Evolutionary conservation across 495 filamentous ascomycete species (phyloP), one percentile per base, ranked within the genome.

Genomic region (Durotheca rogersii): DNA sequence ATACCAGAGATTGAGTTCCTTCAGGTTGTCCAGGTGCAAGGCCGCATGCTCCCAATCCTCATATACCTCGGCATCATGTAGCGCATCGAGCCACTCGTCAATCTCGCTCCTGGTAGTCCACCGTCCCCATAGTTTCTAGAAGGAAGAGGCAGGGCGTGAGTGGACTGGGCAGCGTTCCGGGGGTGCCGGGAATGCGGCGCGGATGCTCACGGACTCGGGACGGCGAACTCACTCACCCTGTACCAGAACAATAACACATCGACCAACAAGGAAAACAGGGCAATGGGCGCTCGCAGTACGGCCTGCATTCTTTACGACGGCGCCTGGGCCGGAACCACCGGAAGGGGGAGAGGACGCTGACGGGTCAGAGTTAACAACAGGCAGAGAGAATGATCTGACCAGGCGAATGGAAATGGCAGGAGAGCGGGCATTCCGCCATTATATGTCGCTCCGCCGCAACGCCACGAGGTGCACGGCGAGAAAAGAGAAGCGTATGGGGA

Each of bases 41-140:
- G 90, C 89, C 2, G 83, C 81, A 39, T 82, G 81, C 66, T 91
- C 85, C 89, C 90, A 96, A 58, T 91, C 84, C 56, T 91, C 88
- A 47, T 82, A 96, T 4, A 74, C 72, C 43, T 76, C 71, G 2
- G 91, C 87, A 36, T 79, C 77, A 35, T 70, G 73, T 14, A 95
- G 72, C 11, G 67, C 63, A 31, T 82, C 75, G 31, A 82, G 70
- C 64, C 82, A 76, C 21, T 74, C 58, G 31, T 84, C 73, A 10
- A 73, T 67, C 4, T 75, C 65, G 29, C 68, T 76, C 61, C 78
- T 82, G 31, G 69, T 67, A 20, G 60, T 75, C 68, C 79, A 80
- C 74, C 82, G 84, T 21, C 52, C 55, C 53, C 74, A 65, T 20
- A 83, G 63, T 67, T 75, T 79, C 83, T 86, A 41, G 7, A 11